Evolutionary conservation across 768 basidiomycete genomes (phyloP), one percentile per base, ranked within the genome.

Genomic region (Mycena galericulata): DNA sequence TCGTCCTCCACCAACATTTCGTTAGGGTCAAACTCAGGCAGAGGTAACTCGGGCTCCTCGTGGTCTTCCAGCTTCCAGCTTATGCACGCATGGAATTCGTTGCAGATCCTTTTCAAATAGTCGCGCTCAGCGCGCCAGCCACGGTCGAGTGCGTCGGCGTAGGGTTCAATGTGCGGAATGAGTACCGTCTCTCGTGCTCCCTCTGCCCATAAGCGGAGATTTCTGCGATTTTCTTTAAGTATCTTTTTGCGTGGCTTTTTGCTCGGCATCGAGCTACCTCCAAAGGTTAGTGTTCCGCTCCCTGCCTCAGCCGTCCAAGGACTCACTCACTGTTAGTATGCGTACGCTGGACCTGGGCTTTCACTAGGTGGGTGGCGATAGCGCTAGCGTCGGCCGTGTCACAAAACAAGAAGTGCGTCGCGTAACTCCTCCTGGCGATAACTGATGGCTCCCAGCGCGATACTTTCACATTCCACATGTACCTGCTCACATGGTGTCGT

Each of bases 131-230:
- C 27, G 11, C 24, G 56, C 34, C 34, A 40, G 7, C 38, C 34
- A 10, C 34, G 22, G 1, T 58, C 57, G 12, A 49, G 15, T 3
- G 65, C 65, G 15, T 29, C 49, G 2, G 55, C n/a, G n/a, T 67
- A 67, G 18, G 18, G 4, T 4, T 32, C 40, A 2, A 67, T 9
- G n/a, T 67, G 56, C 9, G 66, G 51, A 5, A 1, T 14, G 2
- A 67, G 51, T 5, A 67, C 22, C 2, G 38, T 27, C 51, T 67
- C 58, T 7, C 66, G 58, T 2, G 4, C 41, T 14, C 66, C 66
- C n/a, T 61, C 66, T 2, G 66, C 58, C 66, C 66, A 67, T 1
- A 54, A 29, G 2, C 66, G 66, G 4, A 58, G 20, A 45, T 41
- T 67, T 24, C 54, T 51, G 6, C 47, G 47, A 3, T 50, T 14